Evolutionary conservation across 1,139 yeast species (phyloP), one percentile per base, ranked within the genome.

Genomic region (Candida dubliniensis): DNA sequence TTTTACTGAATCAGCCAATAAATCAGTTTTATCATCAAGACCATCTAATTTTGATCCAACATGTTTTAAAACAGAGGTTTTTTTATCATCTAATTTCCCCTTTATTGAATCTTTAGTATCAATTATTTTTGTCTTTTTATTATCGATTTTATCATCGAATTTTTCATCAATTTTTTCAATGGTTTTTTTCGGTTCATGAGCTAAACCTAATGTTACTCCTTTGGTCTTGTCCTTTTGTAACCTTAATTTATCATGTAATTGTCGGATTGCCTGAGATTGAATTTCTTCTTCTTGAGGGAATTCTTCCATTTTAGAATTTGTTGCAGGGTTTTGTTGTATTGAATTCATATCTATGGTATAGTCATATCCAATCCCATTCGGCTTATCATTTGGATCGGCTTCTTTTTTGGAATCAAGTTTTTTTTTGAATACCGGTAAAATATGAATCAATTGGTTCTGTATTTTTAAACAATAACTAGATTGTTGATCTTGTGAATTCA

Each of bases 391-490:
- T n/a, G n/a, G n/a, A 30, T 10, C 32, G 14, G 11, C 13, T 11
- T 30, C 32, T 11, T 12, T n/a, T 7, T 5, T 30, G 32, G 23
- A 18, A 3, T 30, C 32, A 25, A n/a, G 31, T n/a, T 27, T 26
- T 35, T 53, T 54, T 31, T 50, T 50, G 45, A 60, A 65, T 4
- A 66, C 67, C 4, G 76, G 74, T 43, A 63, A 66, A 8, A 70
- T 43, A 6, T 55, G 56, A 32, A 70, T 55, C 24, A 60, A 54
- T 26, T 56, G 51, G 32, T 55, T 47, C 3, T 63, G 60, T 12
- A 76, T 60, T 43, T 63, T 63, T 13, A 74, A 46, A 52, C 82
- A 76, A 45, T 62, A 67, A 39, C 78, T 69, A 15, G 61, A 56
- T 11, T 51, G 46, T 8, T 48, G 34, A 11, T 53, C 38, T 0